Conservation (phyloP, 352 stramenopile species). For the Phytophthora hibernalis region DNA sequence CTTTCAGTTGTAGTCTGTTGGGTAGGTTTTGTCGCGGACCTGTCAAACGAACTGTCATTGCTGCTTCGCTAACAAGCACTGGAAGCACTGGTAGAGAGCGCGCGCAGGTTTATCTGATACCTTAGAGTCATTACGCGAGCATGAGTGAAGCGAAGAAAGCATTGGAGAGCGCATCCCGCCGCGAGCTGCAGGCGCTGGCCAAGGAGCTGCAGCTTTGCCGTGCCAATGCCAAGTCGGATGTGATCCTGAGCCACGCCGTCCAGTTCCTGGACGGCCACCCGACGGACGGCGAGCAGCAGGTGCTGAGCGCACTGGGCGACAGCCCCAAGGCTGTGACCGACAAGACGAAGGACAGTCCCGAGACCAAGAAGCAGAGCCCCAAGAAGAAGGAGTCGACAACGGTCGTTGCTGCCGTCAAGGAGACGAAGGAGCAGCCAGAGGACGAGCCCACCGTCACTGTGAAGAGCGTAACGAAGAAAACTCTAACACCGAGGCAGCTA, state of each 20-base stretch:
- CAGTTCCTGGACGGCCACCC: constrained; percentile 51
- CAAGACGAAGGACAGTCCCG: constrained; percentile 14
- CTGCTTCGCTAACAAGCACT: constrained; percentile 14
- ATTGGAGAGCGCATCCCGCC: constrained; percentile 55
- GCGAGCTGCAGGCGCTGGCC: constrained; percentile 69
- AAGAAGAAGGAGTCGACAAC: constrained; percentile 9
- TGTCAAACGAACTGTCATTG: neutral
- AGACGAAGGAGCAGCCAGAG: constrained; percentile 26
- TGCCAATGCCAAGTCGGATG: constrained; percentile 73
- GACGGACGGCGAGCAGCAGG: constrained; percentile 44
- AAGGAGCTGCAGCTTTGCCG: constrained; percentile 71
- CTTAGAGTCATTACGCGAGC: constrained; percentile 1
- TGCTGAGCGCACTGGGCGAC: constrained; percentile 38
- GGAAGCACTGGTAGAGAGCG: constrained; percentile 38
- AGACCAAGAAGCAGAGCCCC: constrained; percentile 11
- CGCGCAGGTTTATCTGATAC: constrained; percentile 23
- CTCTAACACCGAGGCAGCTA: neutral
- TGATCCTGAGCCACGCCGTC: constrained; percentile 58
- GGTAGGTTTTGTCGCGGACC: neutral
- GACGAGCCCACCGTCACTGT: constrained; percentile 18
- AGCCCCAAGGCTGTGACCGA: constrained; percentile 17
- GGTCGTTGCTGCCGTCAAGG: constrained; percentile 7
- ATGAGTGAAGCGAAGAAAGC: constrained; percentile 37
- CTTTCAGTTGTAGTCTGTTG: constrained; percentile 5
- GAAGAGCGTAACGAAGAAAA: constrained; percentile 16